Evolutionary conservation across 2,329 filamentous ascomycete species (phyloP).

Genomic region (Xylaria sp.): DNA sequence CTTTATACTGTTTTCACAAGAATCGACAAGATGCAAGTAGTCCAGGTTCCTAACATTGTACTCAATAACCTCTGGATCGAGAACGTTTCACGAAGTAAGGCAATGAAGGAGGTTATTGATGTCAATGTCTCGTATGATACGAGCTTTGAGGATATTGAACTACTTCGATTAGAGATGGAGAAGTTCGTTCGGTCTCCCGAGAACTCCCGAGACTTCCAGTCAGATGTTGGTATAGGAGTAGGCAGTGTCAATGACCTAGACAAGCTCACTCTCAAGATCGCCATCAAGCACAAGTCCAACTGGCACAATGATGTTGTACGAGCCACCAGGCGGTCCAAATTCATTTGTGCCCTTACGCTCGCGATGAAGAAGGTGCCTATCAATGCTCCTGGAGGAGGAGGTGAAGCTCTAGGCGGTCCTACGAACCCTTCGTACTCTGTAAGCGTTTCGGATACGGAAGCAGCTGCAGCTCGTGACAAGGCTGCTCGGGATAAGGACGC

Average conservation of each 20-base stretch:
- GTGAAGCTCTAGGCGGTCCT: constrained; percentile 69
- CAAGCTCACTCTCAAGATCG: constrained; percentile 84
- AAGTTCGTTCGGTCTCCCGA: constrained; percentile 84
- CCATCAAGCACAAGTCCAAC: constrained; percentile 92
- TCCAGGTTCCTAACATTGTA: constrained; percentile 88
- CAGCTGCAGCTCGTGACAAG: constrained; percentile 70
- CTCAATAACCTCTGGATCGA: constrained; percentile 95
- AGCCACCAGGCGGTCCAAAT: constrained; percentile 86
- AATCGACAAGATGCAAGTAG: constrained; percentile 81
- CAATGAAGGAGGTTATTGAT: constrained; percentile 87
- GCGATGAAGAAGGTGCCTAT: constrained; percentile 91
- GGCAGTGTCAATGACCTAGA: constrained; percentile 84
- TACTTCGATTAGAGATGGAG: constrained; percentile 85
- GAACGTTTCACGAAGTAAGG: constrained; percentile 89
- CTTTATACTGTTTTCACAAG: constrained; percentile 92
- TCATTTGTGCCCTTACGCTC: constrained; percentile 91
- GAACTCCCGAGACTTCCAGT: constrained; percentile 91
- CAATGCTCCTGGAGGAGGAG: constrained; percentile 79
- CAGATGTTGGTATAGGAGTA: constrained; percentile 82
- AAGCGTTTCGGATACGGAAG: constrained; percentile 75
- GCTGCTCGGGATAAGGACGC: constrained; percentile 71
- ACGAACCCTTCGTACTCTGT: constrained; percentile 87
- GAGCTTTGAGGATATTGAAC: constrained; percentile 86
- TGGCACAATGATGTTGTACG: constrained; percentile 89
- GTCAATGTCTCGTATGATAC: constrained; percentile 89